Base-by-base conservation (phyloP, 768 basidiomycete genomes). In the Suillus lakei region DNA sequence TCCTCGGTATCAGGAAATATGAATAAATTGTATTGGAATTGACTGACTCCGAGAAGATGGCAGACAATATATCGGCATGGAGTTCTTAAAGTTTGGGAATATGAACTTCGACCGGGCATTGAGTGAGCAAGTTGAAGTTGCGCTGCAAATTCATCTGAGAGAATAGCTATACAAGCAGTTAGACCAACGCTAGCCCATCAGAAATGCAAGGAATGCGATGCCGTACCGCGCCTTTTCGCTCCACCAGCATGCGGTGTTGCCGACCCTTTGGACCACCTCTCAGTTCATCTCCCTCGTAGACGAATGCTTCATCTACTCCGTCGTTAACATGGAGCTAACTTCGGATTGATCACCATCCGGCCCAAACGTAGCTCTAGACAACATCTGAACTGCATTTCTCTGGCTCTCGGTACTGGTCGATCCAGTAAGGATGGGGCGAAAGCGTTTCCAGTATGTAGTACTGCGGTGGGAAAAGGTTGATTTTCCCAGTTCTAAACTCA, bases 381-480 rank as follows among this genome's bases (percentile, higher is more conserved):
- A 76, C 21, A 67, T 67, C 56, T 78, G 73, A 12, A 90, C 80
- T 64, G 76, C 78, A 38, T 75, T 78, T 46, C 84, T 79, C 69
- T 90, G 86, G 18, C 78, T 79, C 1, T 69, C 44, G 3, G 84
- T 86, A 64, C 77, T 84, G 59, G 66, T 61, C 8, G 73, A 64
- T 48, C 84, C 84, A 3, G 73, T 64, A 28, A 91, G 77, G 39
- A 91, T 79, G 38, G 79, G 80, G 5, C 86, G 80, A 43, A n/a
- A 92, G 80, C 4, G 89, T 91, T 12, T 81, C 78, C 32, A 92
- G 75, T 60, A 92, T 83, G 73, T 92, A 92, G 71, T 83, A 89
- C 72, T 92, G 91, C 15, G 91, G 91, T 21, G 91, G 90, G 87
- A 91, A 88, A 53, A 91, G 80, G 4, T 79, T 79, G 64, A 91